These are phyloP conservation scores for Myrica gale DNA, from an alignment of 306 rosid genomes.

Conservation along the genomic window DNA sequence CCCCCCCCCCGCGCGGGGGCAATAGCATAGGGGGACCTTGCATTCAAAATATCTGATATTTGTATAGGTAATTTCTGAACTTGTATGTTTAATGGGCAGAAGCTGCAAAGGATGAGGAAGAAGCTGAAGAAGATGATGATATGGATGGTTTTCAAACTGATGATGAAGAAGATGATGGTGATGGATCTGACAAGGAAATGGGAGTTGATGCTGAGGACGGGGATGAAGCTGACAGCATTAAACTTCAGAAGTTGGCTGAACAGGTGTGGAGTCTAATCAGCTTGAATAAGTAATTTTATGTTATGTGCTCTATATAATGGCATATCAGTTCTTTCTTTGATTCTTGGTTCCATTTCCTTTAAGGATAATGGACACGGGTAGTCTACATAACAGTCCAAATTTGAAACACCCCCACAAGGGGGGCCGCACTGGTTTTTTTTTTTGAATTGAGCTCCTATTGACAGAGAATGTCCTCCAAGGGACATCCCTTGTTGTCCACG, in stretches of 20 bases:
- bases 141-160: conserved; percentile 95
- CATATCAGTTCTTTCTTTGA: not conserved
- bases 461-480: not conserved
- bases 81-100: conserved; percentile 42
- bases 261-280: conserved; percentile 49
- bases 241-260: conserved; percentile 79
- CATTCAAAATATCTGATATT: not conserved
- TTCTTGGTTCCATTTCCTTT: not conserved
- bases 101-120: conserved; percentile 74
- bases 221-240: conserved; percentile 73
- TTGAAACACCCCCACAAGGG: too few relatives aligned
- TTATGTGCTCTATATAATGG: not conserved
- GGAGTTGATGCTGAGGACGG: conserved; percentile 84
- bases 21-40: too few relatives aligned
- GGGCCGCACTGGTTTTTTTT: not conserved
- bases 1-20: too few relatives aligned
- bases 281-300: not conserved
- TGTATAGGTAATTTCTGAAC: not conserved
- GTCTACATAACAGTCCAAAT: not conserved
- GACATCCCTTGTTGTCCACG: not conserved
- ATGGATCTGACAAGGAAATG: conserved; percentile 88
- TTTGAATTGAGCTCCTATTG: not conserved
- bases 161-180: conserved; percentile 80
- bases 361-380: not conserved
- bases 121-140: conserved; percentile 85